Percentiles rank a stretch among this genome's conserved stretches.
These are phyloP conservation scores for Nectriaceae sp. DNA, from an alignment of 2,329 filamentous ascomycete genomes.

Conservation along the genomic window DNA sequence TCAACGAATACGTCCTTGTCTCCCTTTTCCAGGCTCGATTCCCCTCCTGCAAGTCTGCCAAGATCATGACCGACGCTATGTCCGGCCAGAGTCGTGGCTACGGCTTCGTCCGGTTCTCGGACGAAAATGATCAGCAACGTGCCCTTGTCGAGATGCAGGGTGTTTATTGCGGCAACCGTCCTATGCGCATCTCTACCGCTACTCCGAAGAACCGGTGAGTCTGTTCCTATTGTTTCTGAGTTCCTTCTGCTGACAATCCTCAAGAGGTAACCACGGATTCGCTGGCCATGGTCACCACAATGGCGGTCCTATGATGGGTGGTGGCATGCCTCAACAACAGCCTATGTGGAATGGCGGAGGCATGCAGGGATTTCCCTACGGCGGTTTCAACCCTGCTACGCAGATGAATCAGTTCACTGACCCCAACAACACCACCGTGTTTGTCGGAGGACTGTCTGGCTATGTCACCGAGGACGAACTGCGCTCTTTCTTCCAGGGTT, in stretches of 20 bases:
- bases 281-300: constrained; percentile 45
- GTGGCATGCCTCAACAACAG: constrained; percentile 47
- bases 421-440: constrained; percentile 99
- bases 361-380: constrained; percentile 40
- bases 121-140: constrained; percentile 94
- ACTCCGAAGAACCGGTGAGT: constrained; percentile 86
- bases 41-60: constrained; percentile 96
- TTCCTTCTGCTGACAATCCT: constrained; percentile 8
- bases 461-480: constrained; percentile 99
- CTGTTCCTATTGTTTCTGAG: neutral
- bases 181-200: constrained; percentile 97
- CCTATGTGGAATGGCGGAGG: constrained; percentile 47
- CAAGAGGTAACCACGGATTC: constrained; percentile 43
- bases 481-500: constrained; percentile 99
- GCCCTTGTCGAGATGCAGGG: constrained; percentile 98
- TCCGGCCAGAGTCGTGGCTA: constrained; percentile 97
- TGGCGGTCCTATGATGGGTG: constrained; percentile 49
- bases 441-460: constrained; percentile 93
- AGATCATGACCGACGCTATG: constrained; percentile 99
- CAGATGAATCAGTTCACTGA: constrained; percentile 99
- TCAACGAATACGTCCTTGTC: constrained; percentile 97
- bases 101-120: constrained; percentile 95
- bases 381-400: constrained; percentile 50
- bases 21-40: constrained; percentile 97
- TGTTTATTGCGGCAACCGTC: constrained; percentile 97